Evolutionary conservation across 495 filamentous ascomycete species (phyloP), one percentile per base, ranked within the genome.

Genomic region (Pseudevernia furfuracea): DNA sequence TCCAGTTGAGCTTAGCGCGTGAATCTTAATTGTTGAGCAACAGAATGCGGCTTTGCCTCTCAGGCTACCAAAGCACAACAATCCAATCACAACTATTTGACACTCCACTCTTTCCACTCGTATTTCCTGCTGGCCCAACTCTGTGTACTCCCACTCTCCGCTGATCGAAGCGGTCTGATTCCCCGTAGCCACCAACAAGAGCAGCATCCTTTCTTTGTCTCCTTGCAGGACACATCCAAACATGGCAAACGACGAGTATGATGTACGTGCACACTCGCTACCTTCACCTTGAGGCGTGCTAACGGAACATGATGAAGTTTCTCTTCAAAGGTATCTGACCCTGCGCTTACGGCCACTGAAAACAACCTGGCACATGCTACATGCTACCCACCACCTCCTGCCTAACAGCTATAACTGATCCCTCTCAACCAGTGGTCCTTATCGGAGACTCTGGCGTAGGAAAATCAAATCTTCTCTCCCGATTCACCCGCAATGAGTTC

Each of bases 191-290:
- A 41, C 39, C 43, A 63, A 52, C 17, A 14, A 57, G 38, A 58
- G 53, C 39, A 28, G 53, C 44, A 43, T 59, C 39, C 62, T 46
- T 64, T 39, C 39, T 62, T 44, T 58, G 37, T 36, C 65, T 44
- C 56, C 44, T 38, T 46, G n/a, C 21, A 52, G 41, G 46, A 48
- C 25, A 62, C 59, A 23, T 10, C 43, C 74, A 78, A 78, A 67
- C 76, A 99, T 99, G 95, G 95, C 95, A 71, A 99, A 99, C 86
- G 95, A 99, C 81, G 95, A 99, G 82, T 97, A 99, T 79, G 94
- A 99, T 89, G 94, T 98, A 79, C 85, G 95, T 82, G 12, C 38
- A 55, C 34, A 44, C 52, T 46, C 58, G 30, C 44, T 60, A 36
- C 52, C 65, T 43, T 41, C n/a, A 15, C 62, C 60, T 67, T 59